These are phyloP conservation scores for Glycine tomentella DNA, from an alignment of 306 rosid genomes.

Conservation along the genomic window DNA sequence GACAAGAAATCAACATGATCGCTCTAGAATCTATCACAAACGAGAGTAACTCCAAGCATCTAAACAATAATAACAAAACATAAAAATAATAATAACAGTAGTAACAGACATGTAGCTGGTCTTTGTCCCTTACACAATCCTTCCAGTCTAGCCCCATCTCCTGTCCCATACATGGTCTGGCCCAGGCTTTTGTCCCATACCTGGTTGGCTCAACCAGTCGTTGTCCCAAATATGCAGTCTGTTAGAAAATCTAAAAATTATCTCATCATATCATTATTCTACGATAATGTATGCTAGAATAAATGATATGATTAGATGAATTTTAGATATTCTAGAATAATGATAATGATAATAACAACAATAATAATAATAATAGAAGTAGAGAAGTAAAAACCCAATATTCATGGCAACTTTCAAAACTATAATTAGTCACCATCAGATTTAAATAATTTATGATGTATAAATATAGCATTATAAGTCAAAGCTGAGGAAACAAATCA, in stretches of 20 bases:
- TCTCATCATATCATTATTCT: too few species aligned
- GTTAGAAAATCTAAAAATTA: too few species aligned
- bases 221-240: too few species aligned
- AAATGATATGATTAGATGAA: too few species aligned
- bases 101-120: background rate
- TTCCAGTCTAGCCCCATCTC: background rate
- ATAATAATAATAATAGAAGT: too few species aligned
- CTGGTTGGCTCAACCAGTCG: background rate
- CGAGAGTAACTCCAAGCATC: slow-evolving; percentile 5
- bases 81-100: background rate
- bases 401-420: too few species aligned
- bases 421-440: too few species aligned
- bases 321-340: too few species aligned
- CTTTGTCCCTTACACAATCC: background rate
- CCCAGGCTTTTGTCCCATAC: background rate
- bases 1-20: slow-evolving; percentile 6
- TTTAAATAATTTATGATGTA: too few species aligned
- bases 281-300: too few species aligned
- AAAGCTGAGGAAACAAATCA: slow-evolving; percentile 11
- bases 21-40: background rate
- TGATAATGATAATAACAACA: too few species aligned
- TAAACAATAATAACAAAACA: slow-evolving; percentile 10
- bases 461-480: slow-evolving; percentile 13
- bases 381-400: too few species aligned
- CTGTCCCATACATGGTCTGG: slow-evolving; percentile 4